Evolutionary conservation across 2,329 filamentous ascomycete species (phyloP), one percentile per base, ranked within the genome.

Genomic region (Ploettnerulaceae sp.): DNA sequence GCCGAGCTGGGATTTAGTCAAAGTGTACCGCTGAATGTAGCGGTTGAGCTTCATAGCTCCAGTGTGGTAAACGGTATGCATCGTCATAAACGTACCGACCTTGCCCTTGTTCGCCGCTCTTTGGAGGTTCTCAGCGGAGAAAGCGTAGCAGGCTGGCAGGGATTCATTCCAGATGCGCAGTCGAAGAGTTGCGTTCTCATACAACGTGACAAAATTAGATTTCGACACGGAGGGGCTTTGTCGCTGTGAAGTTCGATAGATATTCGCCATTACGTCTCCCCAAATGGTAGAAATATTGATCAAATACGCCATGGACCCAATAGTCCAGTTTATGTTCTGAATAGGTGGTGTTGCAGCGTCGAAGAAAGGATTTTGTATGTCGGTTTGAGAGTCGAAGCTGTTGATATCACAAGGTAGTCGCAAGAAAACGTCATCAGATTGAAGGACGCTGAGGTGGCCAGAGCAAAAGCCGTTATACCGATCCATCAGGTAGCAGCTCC

Each of bases 401-500:
- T 72, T 69, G 32, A 78, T 72, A 24, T 78, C 71, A 55, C 76
- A 79, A 3, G 85, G 85, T 4, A 89, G 70, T 41, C 79, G 76
- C 9, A 86, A 69, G 57, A 84, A 82, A 32, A 85, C 75, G 49
- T 87, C 79, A 51, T 84, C 76, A 4, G 76, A 69, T 37, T 79
- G 76, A 49, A 87, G 72, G 51, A 77, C 73, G 37, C 71, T 76
- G 5, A 71, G 65, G 2, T 73, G 71, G 2, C 72, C 69, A 1
- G 74, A 73, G 42, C 74, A 80, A 49, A 80, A 73, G 11, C 76
- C 76, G 37, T 77, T 80, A 50, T 83, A 76, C 37, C 82, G 76
- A 65, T 89, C 85, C 63, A 86, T 74, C 56, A 87, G 67, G 55
- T 82, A 86, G 41, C 79, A 75, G 21, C 80, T 77, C 84, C 84